Base-by-base conservation (phyloP, 139 green algal genomes). In the Chlamydomonas sphaeroides region DNA sequence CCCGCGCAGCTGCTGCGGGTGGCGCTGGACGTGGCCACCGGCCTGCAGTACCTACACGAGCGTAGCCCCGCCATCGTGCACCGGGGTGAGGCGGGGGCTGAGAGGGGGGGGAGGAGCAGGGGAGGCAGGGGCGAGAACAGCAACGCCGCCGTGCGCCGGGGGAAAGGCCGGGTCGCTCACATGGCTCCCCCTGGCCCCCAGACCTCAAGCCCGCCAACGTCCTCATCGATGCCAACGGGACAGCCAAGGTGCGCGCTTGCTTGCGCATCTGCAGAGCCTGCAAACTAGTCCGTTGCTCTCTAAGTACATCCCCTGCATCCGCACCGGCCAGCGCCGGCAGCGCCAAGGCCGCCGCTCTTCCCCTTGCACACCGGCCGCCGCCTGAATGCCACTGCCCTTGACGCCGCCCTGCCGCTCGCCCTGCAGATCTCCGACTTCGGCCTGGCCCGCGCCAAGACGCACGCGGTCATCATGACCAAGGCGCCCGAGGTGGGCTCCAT, bases 401-500 rank as follows among this genome's bases (percentile, higher is more conserved):
- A 26, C 39, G 61, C 61, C 18, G 61, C 61, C 10, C 10, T 56
- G 11, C n/a, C n/a, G 0, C n/a, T 61, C 0, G 30, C 41, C 42
- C 6, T 53, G 51, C 72, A 85, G 63, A 84, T 90, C 65, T 75
- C 68, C 3, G 82, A 88, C 41, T 90, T 90, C 35, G 86, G 86
- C 23, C 42, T 90, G 28, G 81, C 86, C 8, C 73, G 81, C 30
- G 73, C 66, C 28, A 90, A 90, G 79, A 87, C 78, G 65, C 68
- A 83, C 39, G 89, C 88, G 0, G 90, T 90, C 57, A 75, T 95
- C 39, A 89, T 79, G 25, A 92, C 88, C 10, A 66, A 39, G 39
- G 69, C 69, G n/a, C 65, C 61, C 1, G 72, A 78, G 23, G 75
- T 82, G 1, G 75, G 75, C 2, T 53, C 42, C 26, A 62, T 82